phyloP scores from a whole-genome alignment of 352 stramenopile species.

The Globisporangium emineosum region DNA sequence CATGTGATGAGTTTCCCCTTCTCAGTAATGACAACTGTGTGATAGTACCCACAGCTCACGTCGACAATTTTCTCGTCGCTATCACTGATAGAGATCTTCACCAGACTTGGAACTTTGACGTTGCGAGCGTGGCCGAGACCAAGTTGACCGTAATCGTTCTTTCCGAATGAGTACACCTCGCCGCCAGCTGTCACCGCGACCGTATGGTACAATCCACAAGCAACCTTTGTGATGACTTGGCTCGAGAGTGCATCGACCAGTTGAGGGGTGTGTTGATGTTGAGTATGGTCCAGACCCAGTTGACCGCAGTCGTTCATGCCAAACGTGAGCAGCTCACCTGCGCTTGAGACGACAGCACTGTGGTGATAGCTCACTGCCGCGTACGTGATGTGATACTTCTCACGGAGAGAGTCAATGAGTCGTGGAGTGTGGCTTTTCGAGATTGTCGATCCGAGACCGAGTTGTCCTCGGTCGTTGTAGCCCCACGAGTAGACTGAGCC shows the following conservation, averaged over 20 bases:
- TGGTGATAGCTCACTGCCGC: slow-evolving; percentile 86
- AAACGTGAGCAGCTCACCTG: slow-evolving; percentile 79
- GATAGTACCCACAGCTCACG: slow-evolving; percentile 84
- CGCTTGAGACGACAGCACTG: slow-evolving; percentile 75
- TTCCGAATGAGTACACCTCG: slow-evolving; percentile 84
- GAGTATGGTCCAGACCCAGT: slow-evolving; percentile 74
- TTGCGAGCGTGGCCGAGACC: slow-evolving; percentile 77
- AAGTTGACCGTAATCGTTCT: slow-evolving; percentile 87
- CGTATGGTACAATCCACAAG: slow-evolving; percentile 83
- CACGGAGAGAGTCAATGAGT: slow-evolving; percentile 76
- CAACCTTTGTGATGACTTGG: slow-evolving; percentile 67
- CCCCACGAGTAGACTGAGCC: slow-evolving; percentile 83
- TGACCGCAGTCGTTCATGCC: slow-evolving; percentile 89
- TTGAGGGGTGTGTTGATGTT: slow-evolving; percentile 85
- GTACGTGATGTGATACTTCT: slow-evolving; percentile 77
- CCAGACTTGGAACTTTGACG: slow-evolving; percentile 65
- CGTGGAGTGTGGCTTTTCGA: slow-evolving; percentile 84
- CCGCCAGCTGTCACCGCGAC: slow-evolving; percentile 53
- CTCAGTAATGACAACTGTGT: slow-evolving; percentile 74
- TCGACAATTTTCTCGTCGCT: slow-evolving; percentile 75
- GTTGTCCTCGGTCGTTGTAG: slow-evolving; percentile 84
- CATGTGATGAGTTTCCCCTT: slow-evolving; percentile 85
- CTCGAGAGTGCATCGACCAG: slow-evolving; percentile 66
- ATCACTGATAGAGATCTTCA: slow-evolving; percentile 63
- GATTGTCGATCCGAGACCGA: slow-evolving; percentile 81